Conservation (phyloP, 345 rosid species). For the Citrus sp. region DNA sequence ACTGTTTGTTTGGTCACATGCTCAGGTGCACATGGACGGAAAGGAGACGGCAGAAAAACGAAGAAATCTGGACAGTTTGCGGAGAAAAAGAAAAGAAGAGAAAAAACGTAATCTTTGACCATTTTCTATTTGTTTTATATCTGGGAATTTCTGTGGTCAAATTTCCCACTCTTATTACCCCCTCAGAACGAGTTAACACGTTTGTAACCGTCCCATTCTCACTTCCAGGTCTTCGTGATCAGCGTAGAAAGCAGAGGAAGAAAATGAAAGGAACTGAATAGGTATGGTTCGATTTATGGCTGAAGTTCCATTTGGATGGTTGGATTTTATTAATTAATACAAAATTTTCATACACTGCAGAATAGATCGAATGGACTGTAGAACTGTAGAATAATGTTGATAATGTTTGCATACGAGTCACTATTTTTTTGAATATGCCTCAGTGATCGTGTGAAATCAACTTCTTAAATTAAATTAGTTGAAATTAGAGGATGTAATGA, state of each 20-base stretch:
- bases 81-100: conserved; percentile 74
- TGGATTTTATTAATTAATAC: background rate
- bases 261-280: conserved; percentile 21
- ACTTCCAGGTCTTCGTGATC: conserved; percentile 67
- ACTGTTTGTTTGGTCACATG: background rate
- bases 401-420: background rate
- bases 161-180: background rate
- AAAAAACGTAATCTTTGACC: conserved; percentile 48
- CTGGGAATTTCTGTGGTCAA: background rate
- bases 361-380: background rate
- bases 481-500: too few species aligned
- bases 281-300: background rate
- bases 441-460: background rate
- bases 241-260: conserved; percentile 68
- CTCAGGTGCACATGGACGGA: conserved; percentile 50
- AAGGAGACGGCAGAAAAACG: conserved; percentile 61
- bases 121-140: background rate
- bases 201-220: background rate
- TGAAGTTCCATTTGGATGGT: background rate
- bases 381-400: background rate
- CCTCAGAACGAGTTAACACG: too few species aligned
- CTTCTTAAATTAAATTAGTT: background rate
- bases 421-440: background rate
- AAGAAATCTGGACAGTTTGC: conserved; percentile 37
- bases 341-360: background rate